phyloP scores from a whole-genome alignment of 768 basidiomycete species.

The Sporobolomyces pararoseus region DNA sequence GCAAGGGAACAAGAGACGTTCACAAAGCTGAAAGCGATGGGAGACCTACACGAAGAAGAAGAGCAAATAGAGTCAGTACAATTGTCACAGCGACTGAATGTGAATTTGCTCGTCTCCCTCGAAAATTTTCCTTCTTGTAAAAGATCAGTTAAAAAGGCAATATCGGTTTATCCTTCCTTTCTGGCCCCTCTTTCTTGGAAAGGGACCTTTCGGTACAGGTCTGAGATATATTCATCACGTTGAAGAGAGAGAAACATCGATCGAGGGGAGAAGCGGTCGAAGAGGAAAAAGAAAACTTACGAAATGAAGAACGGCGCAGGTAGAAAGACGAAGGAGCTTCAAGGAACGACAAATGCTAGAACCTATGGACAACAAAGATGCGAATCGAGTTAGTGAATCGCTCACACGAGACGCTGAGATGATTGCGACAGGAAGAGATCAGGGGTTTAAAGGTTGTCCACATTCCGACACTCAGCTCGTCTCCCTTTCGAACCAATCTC shows the following conservation, averaged over 20 bases:
- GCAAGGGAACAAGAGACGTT: too few relatives aligned
- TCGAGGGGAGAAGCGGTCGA: not conserved
- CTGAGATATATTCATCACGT: slow-evolving; percentile 32
- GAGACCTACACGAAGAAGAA: not conserved
- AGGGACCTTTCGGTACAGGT: slow-evolving; percentile 28
- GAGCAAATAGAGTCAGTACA: not conserved
- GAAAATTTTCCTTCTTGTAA: too few relatives aligned
- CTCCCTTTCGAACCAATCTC: not conserved
- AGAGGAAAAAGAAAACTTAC: not conserved
- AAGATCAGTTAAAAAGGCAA: slow-evolving; percentile 24
- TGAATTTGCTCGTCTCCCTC: too few relatives aligned
- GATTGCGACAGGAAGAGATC: not conserved
- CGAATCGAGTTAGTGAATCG: not conserved
- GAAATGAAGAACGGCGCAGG: not conserved
- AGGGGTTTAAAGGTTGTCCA: slow-evolving; percentile 13
- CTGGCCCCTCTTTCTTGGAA: slow-evolving; percentile 3
- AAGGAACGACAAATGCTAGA: not conserved
- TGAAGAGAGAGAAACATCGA: not conserved
- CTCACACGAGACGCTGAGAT: not conserved
- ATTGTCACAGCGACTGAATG: not conserved
- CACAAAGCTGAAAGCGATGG: not conserved
- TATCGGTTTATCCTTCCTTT: slow-evolving; percentile 28
- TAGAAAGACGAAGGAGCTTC: not conserved
- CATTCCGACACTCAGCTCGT: slow-evolving; percentile 7
- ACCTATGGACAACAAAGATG: not conserved